Evolutionary conservation across 768 basidiomycete species (phyloP), one percentile per base, ranked within the genome.

Genomic region (Coprinopsis sp.): DNA sequence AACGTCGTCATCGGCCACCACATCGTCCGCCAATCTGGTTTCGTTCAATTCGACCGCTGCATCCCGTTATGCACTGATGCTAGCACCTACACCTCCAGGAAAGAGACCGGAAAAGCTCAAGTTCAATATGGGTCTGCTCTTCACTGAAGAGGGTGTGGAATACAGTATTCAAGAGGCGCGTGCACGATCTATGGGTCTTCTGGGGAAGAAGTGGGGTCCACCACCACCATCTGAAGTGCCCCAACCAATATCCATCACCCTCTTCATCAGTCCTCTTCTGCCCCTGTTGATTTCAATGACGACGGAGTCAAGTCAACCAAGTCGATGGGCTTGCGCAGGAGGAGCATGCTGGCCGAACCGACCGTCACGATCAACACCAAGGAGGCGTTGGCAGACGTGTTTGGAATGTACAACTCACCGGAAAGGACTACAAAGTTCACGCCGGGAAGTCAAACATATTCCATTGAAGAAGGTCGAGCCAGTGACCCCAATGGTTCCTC

Each of bases 291-390:
- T 46, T 84, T 86, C 61, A 77, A 81, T 40, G 82, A 80, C 48
- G 78, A 78, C 44, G 77, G 74, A 3, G 65, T 66, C 41, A 76
- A 70, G 54, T 65, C 74, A 29, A 72, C 68, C 29, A 68, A 66
- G 27, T 62, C 63, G 55, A 66, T 67, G 44, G 64, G 60, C 8
- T 55, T 59, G 42, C 69, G 67, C 22, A 68, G 78, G 44, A 78
- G 70, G 65, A 76, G 72, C 50, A 54, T 75, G 25, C 59, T 68
- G 48, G 72, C 69, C 13, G 89, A 91, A 61, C 87, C 89, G 3
- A 91, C 90, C 0, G 84, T 98, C 5, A 99, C 96, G 1, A 91
- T 98, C 56, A 96, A 96, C 62, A 99, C 96, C 23, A 94, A 92
- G 62, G 90, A 91, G 52, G 96, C 96, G 3, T 74, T 96, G 27